Conservation (phyloP, 2,329 filamentous ascomycete species). For the Hymenoscyphus linearis region DNA sequence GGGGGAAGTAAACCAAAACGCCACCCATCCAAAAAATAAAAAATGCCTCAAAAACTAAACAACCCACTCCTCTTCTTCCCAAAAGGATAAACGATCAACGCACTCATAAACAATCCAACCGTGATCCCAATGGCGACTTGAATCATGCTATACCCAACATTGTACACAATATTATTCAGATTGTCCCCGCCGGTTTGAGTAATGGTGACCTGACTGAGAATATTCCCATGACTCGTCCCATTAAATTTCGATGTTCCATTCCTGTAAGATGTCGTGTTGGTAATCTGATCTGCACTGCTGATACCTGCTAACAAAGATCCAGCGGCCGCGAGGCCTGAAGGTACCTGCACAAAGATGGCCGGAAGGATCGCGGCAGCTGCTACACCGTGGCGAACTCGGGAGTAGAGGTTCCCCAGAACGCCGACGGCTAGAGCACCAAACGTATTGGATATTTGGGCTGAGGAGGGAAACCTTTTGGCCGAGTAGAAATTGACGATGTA, state of each 20-base stretch:
- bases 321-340: conserved; percentile 54
- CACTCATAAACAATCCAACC: conserved; percentile 37
- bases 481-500: conserved; percentile 75
- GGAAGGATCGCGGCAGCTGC: conserved; percentile 82
- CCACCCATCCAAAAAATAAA: neutral
- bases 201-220: neutral
- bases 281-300: conserved; percentile 50
- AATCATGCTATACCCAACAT: conserved; percentile 37
- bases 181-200: conserved; percentile 10
- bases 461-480: conserved; percentile 57
- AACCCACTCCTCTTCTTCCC: conserved; percentile 38
- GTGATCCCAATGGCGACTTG: conserved; percentile 40
- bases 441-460: conserved; percentile 71
- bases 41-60: conserved; percentile 34
- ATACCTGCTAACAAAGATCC: conserved; percentile 56
- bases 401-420: conserved; percentile 72
- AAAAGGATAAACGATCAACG: conserved; percentile 37
- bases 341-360: conserved; percentile 72
- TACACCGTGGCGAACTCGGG: conserved; percentile 53
- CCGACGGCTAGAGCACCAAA: conserved; percentile 73
- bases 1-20: neutral
- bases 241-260: conserved; percentile 29
- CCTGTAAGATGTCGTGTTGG: conserved; percentile 28
- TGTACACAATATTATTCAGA: conserved; percentile 35
- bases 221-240: conserved; percentile 25